Conservation (phyloP, 768 basidiomycete species). For the Lyophyllum shimeji region DNA sequence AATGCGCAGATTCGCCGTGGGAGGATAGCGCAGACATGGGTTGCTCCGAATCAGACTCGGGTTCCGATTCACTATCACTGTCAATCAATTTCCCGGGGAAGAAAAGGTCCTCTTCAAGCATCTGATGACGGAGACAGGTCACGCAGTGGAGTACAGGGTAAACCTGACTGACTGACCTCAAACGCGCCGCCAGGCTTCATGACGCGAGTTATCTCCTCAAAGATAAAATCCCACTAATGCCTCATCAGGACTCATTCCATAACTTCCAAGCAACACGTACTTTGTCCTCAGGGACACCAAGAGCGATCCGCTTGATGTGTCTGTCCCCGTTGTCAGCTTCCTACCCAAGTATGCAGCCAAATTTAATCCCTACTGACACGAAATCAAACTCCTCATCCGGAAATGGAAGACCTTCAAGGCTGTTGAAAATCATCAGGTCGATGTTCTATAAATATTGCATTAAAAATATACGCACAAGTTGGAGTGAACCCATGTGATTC, state of each 20-base stretch:
- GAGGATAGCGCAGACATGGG: constrained; percentile 19
- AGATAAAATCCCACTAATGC: constrained; percentile 61
- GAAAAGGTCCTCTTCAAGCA: constrained; percentile 74
- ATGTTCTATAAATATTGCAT: constrained; percentile 2
- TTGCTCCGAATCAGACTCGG: constrained; percentile 22
- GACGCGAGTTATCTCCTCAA: constrained; percentile 70
- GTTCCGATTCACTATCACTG: constrained; percentile 29
- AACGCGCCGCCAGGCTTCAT: constrained; percentile 76
- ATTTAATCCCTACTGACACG: constrained; percentile 46
- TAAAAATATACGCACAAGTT: constrained; percentile 55
- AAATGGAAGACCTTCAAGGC: constrained; percentile 71
- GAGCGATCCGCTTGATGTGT: constrained; percentile 68
- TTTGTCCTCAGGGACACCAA: constrained; percentile 77
- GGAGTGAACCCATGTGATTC: constrained; percentile 71
- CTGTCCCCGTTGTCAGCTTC: constrained; percentile 30
- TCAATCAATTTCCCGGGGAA: constrained; percentile 59
- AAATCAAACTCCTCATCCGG: constrained; percentile 74
- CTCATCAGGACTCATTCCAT: not conserved
- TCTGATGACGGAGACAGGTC: constrained; percentile 30
- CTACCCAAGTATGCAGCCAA: constrained; percentile 1
- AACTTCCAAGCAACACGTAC: constrained; percentile 29
- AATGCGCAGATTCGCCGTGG: constrained; percentile 5
- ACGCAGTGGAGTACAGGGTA: not conserved
- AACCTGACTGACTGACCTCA: constrained; percentile 42
- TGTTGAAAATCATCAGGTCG: constrained; percentile 23